Conservation (phyloP, 495 filamentous ascomycete genomes). For the Hypoxylon cercidicola region DNA sequence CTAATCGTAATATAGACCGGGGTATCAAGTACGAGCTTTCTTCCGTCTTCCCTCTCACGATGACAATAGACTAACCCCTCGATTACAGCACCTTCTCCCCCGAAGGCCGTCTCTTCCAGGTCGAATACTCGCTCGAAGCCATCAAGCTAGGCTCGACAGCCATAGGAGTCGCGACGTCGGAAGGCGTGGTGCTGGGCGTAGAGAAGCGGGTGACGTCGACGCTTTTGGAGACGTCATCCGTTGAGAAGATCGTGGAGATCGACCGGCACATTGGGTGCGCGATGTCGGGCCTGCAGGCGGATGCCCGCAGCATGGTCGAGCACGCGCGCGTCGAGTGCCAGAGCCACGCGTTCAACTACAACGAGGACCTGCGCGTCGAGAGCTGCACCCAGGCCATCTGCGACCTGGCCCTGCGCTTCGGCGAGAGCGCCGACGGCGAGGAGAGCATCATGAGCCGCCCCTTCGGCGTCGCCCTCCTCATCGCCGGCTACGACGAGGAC, state of each 20-base stretch:
- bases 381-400: constrained; percentile 99
- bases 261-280: constrained; percentile 98
- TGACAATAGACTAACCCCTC: constrained; percentile 34
- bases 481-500: constrained; percentile 97
- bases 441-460: constrained; percentile 98
- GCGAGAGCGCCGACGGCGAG: constrained; percentile 96
- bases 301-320: constrained; percentile 95
- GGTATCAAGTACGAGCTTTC: constrained; percentile 87
- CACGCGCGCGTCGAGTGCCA: constrained; percentile 98
- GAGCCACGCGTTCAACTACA: constrained; percentile 96
- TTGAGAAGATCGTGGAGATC: constrained; percentile 99
- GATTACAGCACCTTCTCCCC: constrained; percentile 93
- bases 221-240: constrained; percentile 94
- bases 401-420: constrained; percentile 94
- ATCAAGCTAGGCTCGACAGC: constrained; percentile 99
- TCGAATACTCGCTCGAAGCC: constrained; percentile 99
- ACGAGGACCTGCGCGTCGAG: constrained; percentile 92
- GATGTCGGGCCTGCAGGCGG: constrained; percentile 97
- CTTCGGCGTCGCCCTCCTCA: constrained; percentile 95
- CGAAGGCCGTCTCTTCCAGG: constrained; percentile 99
- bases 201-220: constrained; percentile 99
- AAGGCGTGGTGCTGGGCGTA: constrained; percentile 94
- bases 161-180: constrained; percentile 94
- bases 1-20: constrained; percentile 73
- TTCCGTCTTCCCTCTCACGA: constrained; percentile 11